Base-by-base conservation (phyloP, 805 yeast species). In the Kregervanrija delftensis region DNA sequence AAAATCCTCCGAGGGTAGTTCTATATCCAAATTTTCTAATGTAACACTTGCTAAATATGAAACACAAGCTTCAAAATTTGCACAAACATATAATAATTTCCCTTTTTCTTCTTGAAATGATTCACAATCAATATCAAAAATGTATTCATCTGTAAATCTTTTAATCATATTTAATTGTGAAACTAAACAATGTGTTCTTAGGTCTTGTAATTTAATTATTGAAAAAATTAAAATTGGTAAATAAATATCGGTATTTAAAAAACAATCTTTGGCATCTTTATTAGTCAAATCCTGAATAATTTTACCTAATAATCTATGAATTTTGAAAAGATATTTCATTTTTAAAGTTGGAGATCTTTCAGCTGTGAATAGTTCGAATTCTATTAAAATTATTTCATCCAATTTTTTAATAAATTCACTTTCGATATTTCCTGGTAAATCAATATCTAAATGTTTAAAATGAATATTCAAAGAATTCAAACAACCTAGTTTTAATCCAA, bases 21-120 rank as follows among this genome's bases (percentile, higher is more conserved):
- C 50, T n/a, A 64, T 45, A 30, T 54, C 54, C 32, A 65, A 47
- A 47, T 65, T 62, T n/a, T 56, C 61, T 8, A 58, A 31, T 0
- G 63, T 63, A 5, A 63, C 67, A 38, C 63, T 61, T 3, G 61
- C 52, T 15, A 65, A 41, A 41, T 65, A 65, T 6, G 66, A 58
- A 11, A 65, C 44, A 31, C 66, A 56, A 4, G 70, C 70, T 47
- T 65, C 69, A 41, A 63, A 55, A 42, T 65, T 65, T 1, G 70
- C 65, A 37, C 61, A 48, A 13, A 63, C 65, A 42, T 65, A 65
- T 13, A 64, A 45, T 32, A 65, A 43, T 39, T 60, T 61, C 5
- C 68, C 67, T 17, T 45, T 55, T 38, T 62, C 66, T n/a, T 53
- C 55, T 41, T 59, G 57, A 33, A 46, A 42, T 11, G 52, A 49